Evolutionary conservation across 352 stramenopile species (phyloP), one percentile per base, ranked within the genome.

Genomic region (Phytophthora ohioensis): DNA sequence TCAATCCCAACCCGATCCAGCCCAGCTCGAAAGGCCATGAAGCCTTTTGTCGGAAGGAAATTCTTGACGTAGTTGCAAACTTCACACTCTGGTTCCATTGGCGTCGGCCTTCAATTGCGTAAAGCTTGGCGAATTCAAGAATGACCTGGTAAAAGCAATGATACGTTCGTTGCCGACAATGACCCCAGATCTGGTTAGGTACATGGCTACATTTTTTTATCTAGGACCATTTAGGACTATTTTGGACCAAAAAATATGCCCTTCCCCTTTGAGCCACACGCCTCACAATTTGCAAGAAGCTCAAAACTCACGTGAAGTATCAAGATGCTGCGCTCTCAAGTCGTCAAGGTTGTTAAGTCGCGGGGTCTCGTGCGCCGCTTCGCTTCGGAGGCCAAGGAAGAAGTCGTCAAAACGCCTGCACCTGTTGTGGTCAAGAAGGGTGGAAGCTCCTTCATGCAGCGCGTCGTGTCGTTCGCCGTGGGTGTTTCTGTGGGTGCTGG

Each of bases 401-500:
- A 75, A 30, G 71, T 65, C 4, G 49, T 42, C 27, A 61, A 73
- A 27, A 61, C 75, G 3, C 55, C 71, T 34, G 55, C 76, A 4
- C 73, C 76, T 31, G 61, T 78, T 9, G 73, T 80, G 21, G 67
- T 80, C 8, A 81, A 82, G 57, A 83, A 79, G 45, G 72, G 69
- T 39, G 87, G 87, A 56, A 92, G 82, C 74, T 91, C 84, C 39
- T 86, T 94, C 67, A 66, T 87, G 57, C 84, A 94, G 71, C 87
- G 87, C 30, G 67, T 94, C 34, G 56, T 88, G 51, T 82, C 87
- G 21, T 94, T 94, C 64, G 82, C 74, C 34, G 80, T 94, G 32
- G 87, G 87, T 39, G 90, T 92, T 38, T 79, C 80, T 2, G 64
- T 91, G 6, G 87, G 83, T 39, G 81, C 78, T 30, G 83, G 79